Evolutionary conservation across 371 early-diverging fungal species (phyloP), one percentile per base, ranked within the genome.

Genomic region (Nosema granulosis): DNA sequence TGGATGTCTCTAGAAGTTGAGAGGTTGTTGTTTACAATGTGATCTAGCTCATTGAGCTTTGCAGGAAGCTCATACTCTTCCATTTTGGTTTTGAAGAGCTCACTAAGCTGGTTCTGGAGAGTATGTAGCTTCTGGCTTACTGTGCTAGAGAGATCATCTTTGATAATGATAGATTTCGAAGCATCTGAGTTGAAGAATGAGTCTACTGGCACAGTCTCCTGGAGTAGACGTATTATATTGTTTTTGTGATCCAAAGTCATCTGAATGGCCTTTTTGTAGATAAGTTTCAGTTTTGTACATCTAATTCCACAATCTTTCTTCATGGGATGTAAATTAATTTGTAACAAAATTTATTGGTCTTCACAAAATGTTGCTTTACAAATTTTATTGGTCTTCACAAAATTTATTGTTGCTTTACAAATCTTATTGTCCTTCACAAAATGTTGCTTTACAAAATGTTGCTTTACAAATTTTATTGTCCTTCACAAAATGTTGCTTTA

Each of bases 191-290:
- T 74, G 52, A 50, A 74, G 43, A 74, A 74, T 1, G 68, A 67
- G n/a, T 74, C 75, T 18, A 43, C 29, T 11, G 12, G n/a, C 0
- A 9, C 2, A 3, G 58, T 57, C 6, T 50, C 43, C 31, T 54
- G n/a, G 6, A 69, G 49, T 13, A 69, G 56, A 9, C 11, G 54
- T 38, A 32, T 67, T 65, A 62, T 58, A 12, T 63, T 49, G 32
- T 50, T 43, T 3, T 73, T 18, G 12, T 52, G 37, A n/a, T 68
- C 75, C 1, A 79, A 52, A 0, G 75, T 67, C 31, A 75, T 71
- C 32, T 75, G 73, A 32, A 80, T 71, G 4, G 76, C 80, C 50
- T 68, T 72, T 56, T 80, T 80, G 38, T 70, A 80, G 16, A 76
- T 65, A 16, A 71, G 50, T 63, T 76, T 80, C 24, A 80, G 49